phyloP scores from a whole-genome alignment of 2,329 filamentous ascomycete species.

The Herpotrichia juniperi region DNA sequence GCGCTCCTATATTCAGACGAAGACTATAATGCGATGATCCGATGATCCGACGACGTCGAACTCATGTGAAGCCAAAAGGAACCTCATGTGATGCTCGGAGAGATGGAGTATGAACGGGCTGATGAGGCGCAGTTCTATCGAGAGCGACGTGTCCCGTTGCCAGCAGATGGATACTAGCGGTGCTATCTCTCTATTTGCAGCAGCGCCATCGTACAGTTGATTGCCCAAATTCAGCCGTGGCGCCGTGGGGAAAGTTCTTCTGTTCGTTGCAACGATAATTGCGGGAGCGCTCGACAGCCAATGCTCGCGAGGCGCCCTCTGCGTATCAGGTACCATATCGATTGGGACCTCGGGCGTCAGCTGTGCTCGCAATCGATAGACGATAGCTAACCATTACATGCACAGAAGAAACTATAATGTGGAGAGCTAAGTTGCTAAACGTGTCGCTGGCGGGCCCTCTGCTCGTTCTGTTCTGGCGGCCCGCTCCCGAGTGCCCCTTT shows the following conservation, averaged over 20 bases:
- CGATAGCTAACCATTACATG: slow-evolving; percentile 15
- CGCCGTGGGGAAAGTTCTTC: slow-evolving; percentile 3
- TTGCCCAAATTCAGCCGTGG: slow-evolving; percentile 9
- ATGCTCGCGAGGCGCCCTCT: background rate
- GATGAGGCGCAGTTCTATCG: background rate
- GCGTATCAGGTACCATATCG: slow-evolving; percentile 2
- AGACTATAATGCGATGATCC: background rate
- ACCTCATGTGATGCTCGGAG: background rate
- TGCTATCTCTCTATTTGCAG: slow-evolving; percentile 11
- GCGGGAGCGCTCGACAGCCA: background rate
- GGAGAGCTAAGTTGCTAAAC: slow-evolving; percentile 29
- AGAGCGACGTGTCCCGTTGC: background rate
- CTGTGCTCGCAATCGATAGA: slow-evolving; percentile 16
- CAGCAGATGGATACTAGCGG: background rate
- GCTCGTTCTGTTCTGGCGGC: slow-evolving; percentile 13
- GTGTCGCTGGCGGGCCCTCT: slow-evolving; percentile 7
- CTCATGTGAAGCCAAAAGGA: background rate
- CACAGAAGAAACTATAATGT: slow-evolving; percentile 37
- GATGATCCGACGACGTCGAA: no score
- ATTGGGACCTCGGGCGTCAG: slow-evolving; percentile 1
- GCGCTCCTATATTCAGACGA: background rate
- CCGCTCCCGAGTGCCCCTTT: slow-evolving; percentile 27
- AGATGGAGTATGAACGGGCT: background rate
- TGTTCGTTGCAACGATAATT: background rate
- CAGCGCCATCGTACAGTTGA: slow-evolving; percentile 7